Percentiles rank a stretch among this genome's conserved stretches.
Conservation (phyloP, 495 filamentous ascomycete genomes). For the Penicillium maclennaniae region DNA sequence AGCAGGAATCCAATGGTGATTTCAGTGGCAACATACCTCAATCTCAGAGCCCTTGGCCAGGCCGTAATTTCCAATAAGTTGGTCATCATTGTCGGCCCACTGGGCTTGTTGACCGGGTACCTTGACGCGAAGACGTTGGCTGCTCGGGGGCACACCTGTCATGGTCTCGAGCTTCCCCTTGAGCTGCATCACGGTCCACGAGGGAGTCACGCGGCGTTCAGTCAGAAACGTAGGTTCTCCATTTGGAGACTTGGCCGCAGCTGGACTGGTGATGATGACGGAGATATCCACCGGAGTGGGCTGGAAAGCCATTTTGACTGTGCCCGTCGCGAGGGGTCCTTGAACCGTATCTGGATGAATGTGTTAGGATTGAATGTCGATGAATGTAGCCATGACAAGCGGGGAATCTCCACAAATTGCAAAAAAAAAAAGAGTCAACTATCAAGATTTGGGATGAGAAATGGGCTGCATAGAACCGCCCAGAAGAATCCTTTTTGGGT, state of each 20-base stretch:
- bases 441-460: neutral
- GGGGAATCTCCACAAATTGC: neutral
- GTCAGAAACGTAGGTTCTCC: slow-evolving; percentile 70
- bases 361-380: neutral
- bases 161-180: slow-evolving; percentile 90
- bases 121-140: slow-evolving; percentile 61
- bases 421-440: neutral
- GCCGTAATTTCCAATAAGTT: slow-evolving; percentile 35
- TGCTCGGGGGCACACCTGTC: slow-evolving; percentile 81
- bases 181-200: slow-evolving; percentile 84
- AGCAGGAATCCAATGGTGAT: neutral
- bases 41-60: slow-evolving; percentile 42
- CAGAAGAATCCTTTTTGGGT: neutral
- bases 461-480: neutral
- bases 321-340: neutral
- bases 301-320: slow-evolving; percentile 37
- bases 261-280: slow-evolving; percentile 75
- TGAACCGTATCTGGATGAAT: neutral
- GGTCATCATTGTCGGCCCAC: slow-evolving; percentile 39
- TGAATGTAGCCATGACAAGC: neutral
- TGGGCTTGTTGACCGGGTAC: slow-evolving; percentile 33
- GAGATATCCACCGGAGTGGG: slow-evolving; percentile 74
- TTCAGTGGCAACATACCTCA: slow-evolving; percentile 28
- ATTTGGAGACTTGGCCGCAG: slow-evolving; percentile 61
- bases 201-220: slow-evolving; percentile 85